phyloP scores from a whole-genome alignment of 768 basidiomycete genomes.

The Termitomyces sp. region DNA sequence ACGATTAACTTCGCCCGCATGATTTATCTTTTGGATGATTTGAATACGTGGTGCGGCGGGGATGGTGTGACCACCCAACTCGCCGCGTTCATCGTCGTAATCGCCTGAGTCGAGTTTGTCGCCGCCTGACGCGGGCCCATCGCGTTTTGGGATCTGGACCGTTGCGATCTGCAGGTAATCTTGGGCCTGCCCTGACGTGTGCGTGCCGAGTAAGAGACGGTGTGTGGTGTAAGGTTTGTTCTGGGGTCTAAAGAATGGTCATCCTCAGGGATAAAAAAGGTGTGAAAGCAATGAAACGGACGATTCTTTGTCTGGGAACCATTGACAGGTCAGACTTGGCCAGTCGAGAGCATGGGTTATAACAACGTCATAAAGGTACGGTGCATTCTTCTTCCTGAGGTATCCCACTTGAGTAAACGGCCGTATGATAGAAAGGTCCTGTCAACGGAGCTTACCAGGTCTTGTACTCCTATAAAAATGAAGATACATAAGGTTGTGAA shows the following conservation, averaged over 20 bases:
- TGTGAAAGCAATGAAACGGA: constrained; percentile 30
- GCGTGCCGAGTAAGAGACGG: constrained; percentile 91
- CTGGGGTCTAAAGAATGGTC: constrained; percentile 50
- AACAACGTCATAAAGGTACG: constrained; percentile 95
- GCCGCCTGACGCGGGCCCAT: constrained; percentile 50
- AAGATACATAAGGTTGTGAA: background rate
- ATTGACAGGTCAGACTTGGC: constrained; percentile 97
- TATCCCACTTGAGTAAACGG: constrained; percentile 1
- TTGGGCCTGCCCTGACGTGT: constrained; percentile 91
- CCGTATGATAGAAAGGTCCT: background rate
- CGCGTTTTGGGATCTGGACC: constrained; percentile 86
- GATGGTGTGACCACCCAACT: constrained; percentile 88
- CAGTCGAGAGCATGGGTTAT: constrained; percentile 97
- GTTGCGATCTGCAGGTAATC: constrained; percentile 96
- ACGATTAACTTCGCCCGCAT: constrained; percentile 91
- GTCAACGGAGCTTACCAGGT: constrained; percentile 50
- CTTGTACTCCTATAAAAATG: constrained; percentile 65
- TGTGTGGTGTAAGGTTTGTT: constrained; percentile 95
- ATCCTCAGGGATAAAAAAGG: background rate
- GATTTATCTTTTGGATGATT: constrained; percentile 92
- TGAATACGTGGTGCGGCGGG: constrained; percentile 83
- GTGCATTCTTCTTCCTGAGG: constrained; percentile 91
- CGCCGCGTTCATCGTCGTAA: constrained; percentile 91
- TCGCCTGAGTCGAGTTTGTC: constrained; percentile 73
- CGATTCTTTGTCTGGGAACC: constrained; percentile 98